Conservation (phyloP, 2,329 filamentous ascomycete genomes). For the Diaporthe ilicicola region DNA sequence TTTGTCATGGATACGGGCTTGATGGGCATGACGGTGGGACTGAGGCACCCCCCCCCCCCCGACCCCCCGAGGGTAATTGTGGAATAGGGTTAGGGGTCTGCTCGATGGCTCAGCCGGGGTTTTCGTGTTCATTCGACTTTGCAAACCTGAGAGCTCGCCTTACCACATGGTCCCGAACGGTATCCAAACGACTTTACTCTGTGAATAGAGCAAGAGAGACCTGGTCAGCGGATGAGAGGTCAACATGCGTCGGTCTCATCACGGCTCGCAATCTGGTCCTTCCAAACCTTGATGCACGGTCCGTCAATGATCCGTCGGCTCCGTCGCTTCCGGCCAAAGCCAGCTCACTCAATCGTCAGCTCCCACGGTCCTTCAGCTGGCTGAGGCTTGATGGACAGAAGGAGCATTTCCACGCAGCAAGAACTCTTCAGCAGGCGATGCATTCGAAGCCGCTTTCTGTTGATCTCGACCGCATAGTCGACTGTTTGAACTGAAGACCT, state of each 20-base stretch:
- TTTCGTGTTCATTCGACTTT: background rate
- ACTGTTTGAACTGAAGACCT: background rate
- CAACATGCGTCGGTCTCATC: background rate
- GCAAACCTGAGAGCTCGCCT: no score
- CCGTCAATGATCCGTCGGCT: constrained; percentile 21
- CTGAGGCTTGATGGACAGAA: background rate
- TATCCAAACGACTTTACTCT: background rate
- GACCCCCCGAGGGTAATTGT: background rate
- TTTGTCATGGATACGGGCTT: no score
- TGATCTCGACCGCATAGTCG: background rate
- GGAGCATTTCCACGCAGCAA: background rate
- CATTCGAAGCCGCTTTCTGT: background rate
- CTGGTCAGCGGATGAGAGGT: background rate
- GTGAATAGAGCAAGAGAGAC: no score
- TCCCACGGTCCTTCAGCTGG: background rate
- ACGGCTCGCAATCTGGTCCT: constrained; percentile 5
- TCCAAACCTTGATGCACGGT: constrained; percentile 10
- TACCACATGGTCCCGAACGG: background rate
- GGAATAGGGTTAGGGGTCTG: background rate
- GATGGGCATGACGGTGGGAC: no score
- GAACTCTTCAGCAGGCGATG: background rate
- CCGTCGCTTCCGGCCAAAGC: constrained; percentile 1
- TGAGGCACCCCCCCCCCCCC: background rate
- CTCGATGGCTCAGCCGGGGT: background rate
- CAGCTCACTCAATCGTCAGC: constrained; percentile 13